Evolutionary conservation across 805 yeast species (phyloP), one percentile per base, ranked within the genome.

Genomic region (Saccharomycopsis oosterbeekiorum): DNA sequence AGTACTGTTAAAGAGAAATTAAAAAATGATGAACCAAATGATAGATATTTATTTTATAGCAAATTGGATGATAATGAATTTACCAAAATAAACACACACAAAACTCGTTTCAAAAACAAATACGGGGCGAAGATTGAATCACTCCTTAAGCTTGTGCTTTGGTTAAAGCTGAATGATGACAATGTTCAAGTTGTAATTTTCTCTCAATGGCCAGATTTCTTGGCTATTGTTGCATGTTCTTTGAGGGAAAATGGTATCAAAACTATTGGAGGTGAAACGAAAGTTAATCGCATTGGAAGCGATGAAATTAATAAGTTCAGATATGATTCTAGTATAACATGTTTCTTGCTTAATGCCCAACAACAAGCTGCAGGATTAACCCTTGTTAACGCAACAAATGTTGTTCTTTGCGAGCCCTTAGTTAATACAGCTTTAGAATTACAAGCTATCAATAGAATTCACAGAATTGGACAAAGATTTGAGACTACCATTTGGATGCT

Each of bases 401-500:
- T 94, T 0, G 86, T 92, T 64, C 71, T 94, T 4, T 88, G 97
- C 71, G 99, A 94, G 73, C 98, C 99, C 0, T 77, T 94, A 61
- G 86, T 94, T 15, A 91, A 91, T 68, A 83, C 92, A 0, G 86
- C 96, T 1, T 77, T 91, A 56, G 98, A 94, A 67, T 70, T 89
- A 15, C 99, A 93, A 70, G 97, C 98, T 0, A 87, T 92, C 59
- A 89, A 96, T 57, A 80, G 99, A 65, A 84, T 94, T 53, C 97
- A 93, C 70, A 76, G 99, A 65, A 92, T 93, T 69, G 99, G 99
- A 0, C 99, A 94, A 71, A 80, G 78, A 2, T 76, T 79, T 54
- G 84, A 82, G 15, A 94, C 99, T 0, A 86, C 85, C 1, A 96
- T 93, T 1, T 94, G 98, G 97, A 86, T 88, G 82, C 91, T 93